A percentile compares a stretch with the other conserved stretches of the same genome.
Evolutionary conservation across 2,329 filamentous ascomycete species (phyloP).

Genomic region (Phialemoniopsis sp.): DNA sequence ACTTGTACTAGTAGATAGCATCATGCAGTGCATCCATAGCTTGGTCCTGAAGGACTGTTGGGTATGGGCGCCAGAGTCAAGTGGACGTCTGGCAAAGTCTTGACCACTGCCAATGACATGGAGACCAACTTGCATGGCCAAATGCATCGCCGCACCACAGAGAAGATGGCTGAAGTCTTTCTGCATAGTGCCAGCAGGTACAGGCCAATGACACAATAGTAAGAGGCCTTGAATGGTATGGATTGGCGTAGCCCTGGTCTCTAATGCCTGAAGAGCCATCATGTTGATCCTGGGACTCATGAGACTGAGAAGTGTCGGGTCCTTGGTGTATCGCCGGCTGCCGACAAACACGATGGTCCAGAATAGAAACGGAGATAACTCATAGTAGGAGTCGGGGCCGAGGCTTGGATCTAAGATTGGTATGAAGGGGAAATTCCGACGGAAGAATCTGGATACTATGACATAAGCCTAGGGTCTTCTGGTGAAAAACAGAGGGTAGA

Average conservation of each 20-base stretch:
- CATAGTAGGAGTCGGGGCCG: conserved; percentile 1
- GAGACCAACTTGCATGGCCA: conserved; percentile 32
- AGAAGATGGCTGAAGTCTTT: conserved; percentile 31
- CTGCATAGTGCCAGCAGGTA: conserved; percentile 33
- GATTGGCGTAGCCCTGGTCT: conserved; percentile 20
- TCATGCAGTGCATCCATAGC: conserved; percentile 28
- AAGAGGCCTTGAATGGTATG: conserved; percentile 31
- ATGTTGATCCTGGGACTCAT: conserved; percentile 25
- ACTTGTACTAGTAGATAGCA: too few relatives aligned
- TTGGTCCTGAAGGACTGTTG: conserved; percentile 25
- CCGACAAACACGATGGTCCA: conserved; percentile 32
- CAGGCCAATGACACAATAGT: conserved; percentile 32
- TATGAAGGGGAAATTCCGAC: conserved; percentile 3
- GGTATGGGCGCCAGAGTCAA: conserved; percentile 24
- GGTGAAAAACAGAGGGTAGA: too few relatives aligned
- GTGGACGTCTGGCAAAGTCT: conserved; percentile 30
- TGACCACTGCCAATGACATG: conserved; percentile 30
- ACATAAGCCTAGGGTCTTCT: too few relatives aligned
- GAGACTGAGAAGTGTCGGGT: conserved; percentile 24
- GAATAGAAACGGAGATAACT: conserved; percentile 19
- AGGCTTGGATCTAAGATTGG: conserved; percentile 3
- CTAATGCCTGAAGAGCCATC: conserved; percentile 26
- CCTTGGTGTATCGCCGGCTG: conserved; percentile 26
- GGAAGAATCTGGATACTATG: conserved; percentile 8
- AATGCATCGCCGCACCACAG: conserved; percentile 30